Conservation (phyloP, 23 red algal genomes). For the Cyanidioschyzon merolae region DNA sequence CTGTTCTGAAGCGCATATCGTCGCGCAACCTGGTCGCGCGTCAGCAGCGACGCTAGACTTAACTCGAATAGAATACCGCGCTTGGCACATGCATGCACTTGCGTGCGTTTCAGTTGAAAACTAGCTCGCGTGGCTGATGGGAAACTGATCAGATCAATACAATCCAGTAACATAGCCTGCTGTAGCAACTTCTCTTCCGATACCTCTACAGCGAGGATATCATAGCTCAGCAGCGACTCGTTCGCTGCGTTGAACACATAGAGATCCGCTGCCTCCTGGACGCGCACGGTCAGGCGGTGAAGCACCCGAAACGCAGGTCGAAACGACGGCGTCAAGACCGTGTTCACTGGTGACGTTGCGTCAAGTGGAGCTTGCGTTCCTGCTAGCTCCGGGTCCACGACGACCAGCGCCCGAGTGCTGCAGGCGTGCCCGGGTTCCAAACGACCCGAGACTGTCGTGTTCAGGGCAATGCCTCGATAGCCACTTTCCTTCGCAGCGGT, state of each 20-base stretch:
- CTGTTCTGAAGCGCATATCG: constrained; percentile 1
- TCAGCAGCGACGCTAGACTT: neutral
- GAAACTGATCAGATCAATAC: neutral
- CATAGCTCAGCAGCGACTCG: neutral
- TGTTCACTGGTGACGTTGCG: too few species aligned
- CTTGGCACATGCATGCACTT: neutral
- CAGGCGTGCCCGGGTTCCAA: neutral
- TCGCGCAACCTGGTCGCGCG: neutral
- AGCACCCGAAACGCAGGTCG: neutral
- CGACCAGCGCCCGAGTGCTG: neutral
- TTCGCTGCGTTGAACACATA: neutral
- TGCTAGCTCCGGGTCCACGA: neutral
- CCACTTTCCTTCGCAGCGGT: neutral
- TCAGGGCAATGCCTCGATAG: neutral
- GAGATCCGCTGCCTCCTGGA: constrained; percentile 1
- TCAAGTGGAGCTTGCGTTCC: too few species aligned
- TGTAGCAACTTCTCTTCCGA: constrained; percentile 1
- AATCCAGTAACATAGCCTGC: neutral
- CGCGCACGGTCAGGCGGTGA: constrained; percentile 1
- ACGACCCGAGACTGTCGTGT: neutral
- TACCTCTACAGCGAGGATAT: neutral
- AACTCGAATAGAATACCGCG: neutral
- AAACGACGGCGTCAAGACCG: neutral
- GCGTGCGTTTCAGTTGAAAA: constrained; percentile 8
- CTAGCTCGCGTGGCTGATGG: neutral